These are phyloP conservation scores for Cenchrus americanus DNA, from an alignment of 176 grass and related monocot genomes.

Conservation along the genomic window DNA sequence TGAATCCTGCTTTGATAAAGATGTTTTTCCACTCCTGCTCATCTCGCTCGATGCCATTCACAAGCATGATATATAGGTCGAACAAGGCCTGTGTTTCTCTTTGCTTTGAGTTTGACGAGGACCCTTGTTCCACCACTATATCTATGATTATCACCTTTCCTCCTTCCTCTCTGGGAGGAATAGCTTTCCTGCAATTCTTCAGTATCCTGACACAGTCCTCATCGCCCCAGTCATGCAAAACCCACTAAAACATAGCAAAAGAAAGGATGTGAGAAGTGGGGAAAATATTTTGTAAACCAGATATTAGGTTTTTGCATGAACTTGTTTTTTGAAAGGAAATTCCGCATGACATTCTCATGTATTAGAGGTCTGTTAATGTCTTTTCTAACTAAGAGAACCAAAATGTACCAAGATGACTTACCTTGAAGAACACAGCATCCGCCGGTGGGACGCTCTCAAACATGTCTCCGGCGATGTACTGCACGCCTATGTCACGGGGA, in stretches of 20 bases:
- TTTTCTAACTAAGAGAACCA: too few species aligned
- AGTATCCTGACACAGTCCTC: conserved; percentile 52
- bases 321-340: too few species aligned
- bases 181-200: conserved; percentile 47
- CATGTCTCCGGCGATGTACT: conserved; percentile 50
- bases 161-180: conserved; percentile 28
- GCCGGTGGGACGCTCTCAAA: conserved; percentile 50
- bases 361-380: too few species aligned
- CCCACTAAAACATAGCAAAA: conserved; percentile 37
- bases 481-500: neutral
- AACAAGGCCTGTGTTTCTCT: conserved; percentile 34
- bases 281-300: neutral
- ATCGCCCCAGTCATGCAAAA: conserved; percentile 52
- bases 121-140: conserved; percentile 29
- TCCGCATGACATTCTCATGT: too few species aligned
- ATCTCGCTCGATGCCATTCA: conserved; percentile 20
- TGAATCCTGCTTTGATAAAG: conserved; percentile 37
- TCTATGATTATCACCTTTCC: conserved; percentile 57
- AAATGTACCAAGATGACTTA: neutral
- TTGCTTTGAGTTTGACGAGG: neutral
- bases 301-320: too few species aligned
- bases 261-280: neutral
- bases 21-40: conserved; percentile 53
- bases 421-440: conserved; percentile 52
- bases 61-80: conserved; percentile 32